These are phyloP conservation scores for Camelina laxa DNA, from an alignment of 345 rosid species.

Conservation along the genomic window DNA sequence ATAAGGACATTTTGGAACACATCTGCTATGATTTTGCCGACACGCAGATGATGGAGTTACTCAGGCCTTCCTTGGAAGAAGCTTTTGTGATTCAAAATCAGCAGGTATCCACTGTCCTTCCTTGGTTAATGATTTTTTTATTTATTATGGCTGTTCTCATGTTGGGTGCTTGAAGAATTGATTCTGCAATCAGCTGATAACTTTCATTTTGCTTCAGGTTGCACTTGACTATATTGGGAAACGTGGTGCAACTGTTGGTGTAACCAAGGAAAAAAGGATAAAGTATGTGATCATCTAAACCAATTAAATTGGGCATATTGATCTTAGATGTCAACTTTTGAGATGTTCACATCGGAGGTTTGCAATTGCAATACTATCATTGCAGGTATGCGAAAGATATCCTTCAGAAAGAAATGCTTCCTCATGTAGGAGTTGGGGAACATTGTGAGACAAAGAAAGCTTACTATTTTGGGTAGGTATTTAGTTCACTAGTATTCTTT, in stretches of 20 bases:
- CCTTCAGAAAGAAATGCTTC: conserved; percentile 99
- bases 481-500: conserved; percentile 24
- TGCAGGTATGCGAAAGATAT: conserved; percentile 94
- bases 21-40: conserved; percentile 90
- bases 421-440: conserved; percentile 94
- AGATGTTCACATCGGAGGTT: conserved; percentile 35
- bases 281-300: conserved; percentile 63
- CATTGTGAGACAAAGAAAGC: conserved; percentile 97
- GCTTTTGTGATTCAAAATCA: conserved; percentile 98
- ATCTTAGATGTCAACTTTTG: conserved; percentile 32
- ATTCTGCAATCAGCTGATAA: conserved; percentile 23
- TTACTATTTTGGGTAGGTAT: conserved; percentile 87
- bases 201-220: conserved; percentile 60
- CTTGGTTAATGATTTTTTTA: neutral
- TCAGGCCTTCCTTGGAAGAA: conserved; percentile 95
- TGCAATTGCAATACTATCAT: conserved; percentile 41
- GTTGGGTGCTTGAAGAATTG: conserved; percentile 11
- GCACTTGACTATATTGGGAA: conserved; percentile 97
- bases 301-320: conserved; percentile 32
- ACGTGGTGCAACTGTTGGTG: conserved; percentile 98
- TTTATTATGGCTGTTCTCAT: conserved; percentile 5
- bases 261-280: conserved; percentile 90
- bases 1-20: conserved; percentile 92
- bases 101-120: conserved; percentile 55
- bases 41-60: conserved; percentile 98